These are phyloP conservation scores for Sporothrix schenckii DNA, from an alignment of 2,329 filamentous ascomycete species.

Conservation along the genomic window DNA sequence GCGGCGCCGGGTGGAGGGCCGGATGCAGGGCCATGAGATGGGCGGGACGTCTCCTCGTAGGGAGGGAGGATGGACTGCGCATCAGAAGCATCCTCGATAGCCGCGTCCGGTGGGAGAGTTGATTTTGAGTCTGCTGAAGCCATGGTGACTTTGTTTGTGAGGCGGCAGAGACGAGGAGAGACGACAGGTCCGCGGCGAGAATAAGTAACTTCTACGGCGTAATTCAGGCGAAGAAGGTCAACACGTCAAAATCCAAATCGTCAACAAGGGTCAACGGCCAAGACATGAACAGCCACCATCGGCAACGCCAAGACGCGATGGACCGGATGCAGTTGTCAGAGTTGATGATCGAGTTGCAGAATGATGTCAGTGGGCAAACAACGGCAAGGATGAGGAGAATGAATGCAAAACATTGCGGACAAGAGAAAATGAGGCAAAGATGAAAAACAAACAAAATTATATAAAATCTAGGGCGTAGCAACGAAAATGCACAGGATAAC, in stretches of 20 bases:
- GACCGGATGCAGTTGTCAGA: not conserved
- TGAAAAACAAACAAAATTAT: no score
- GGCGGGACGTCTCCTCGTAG: not conserved
- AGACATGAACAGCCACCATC: no score
- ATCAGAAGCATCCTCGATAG: slow-evolving; percentile 2
- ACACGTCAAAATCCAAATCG: not conserved
- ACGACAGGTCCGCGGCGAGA: not conserved
- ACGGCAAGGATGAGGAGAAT: not conserved
- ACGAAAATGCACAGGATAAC: not conserved
- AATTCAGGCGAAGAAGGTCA: not conserved
- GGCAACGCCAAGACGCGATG: not conserved
- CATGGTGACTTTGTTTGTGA: not conserved
- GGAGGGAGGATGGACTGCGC: slow-evolving; percentile 9
- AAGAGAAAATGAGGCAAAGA: not conserved
- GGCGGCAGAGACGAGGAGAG: not conserved
- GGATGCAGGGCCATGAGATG: not conserved
- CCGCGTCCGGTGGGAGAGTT: not conserved
- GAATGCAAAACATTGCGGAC: no score
- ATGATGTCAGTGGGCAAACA: not conserved
- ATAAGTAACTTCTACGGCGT: no score
- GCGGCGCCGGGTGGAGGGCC: not conserved
- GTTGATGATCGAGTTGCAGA: not conserved
- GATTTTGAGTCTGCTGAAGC: not conserved
- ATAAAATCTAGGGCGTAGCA: no score
- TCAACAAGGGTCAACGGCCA: not conserved